Evolutionary conservation across 352 stramenopile genomes (phyloP).

Genomic region (Aphanomyces stellatus): DNA sequence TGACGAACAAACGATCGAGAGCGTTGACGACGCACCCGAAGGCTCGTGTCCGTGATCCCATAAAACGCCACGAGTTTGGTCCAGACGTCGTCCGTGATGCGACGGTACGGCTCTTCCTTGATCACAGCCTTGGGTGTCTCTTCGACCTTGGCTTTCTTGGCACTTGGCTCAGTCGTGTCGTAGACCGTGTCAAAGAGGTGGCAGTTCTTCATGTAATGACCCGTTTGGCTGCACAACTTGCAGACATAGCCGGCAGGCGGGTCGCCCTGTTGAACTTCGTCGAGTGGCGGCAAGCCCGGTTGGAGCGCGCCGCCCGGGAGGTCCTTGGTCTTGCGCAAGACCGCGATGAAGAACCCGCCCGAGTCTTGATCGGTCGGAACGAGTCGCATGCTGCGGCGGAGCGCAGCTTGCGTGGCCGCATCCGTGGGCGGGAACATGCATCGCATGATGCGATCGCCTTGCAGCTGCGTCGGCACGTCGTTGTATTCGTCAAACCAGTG

Average conservation of each 20-base stretch:
- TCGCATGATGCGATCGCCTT: constrained; percentile 48
- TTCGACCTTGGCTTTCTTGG: constrained; percentile 23
- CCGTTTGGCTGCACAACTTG: constrained; percentile 55
- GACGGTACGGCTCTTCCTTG: constrained; percentile 62
- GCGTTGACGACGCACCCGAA: not conserved
- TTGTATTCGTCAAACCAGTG: constrained; percentile 71
- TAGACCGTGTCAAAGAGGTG: constrained; percentile 49
- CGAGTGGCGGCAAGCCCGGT: constrained; percentile 34
- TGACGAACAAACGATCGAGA: too few species aligned
- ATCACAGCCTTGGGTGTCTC: constrained; percentile 30
- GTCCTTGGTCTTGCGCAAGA: constrained; percentile 83
- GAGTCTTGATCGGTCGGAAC: constrained; percentile 97
- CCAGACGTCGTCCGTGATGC: constrained; percentile 55
- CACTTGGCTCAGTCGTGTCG: constrained; percentile 32
- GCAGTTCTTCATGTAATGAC: constrained; percentile 74
- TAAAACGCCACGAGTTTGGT: constrained; percentile 50
- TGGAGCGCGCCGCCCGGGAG: constrained; percentile 43
- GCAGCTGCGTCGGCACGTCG: constrained; percentile 45
- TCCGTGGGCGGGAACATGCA: constrained; percentile 80
- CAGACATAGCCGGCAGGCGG: constrained; percentile 61
- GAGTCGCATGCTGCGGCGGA: constrained; percentile 56
- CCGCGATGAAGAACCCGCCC: constrained; percentile 98
- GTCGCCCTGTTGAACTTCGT: constrained; percentile 36
- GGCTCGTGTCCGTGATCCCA: constrained; percentile 32
- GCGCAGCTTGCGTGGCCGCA: constrained; percentile 21